phyloP scores from a whole-genome alignment of 495 filamentous ascomycete species.

The Aspergillus bertholletiae region DNA sequence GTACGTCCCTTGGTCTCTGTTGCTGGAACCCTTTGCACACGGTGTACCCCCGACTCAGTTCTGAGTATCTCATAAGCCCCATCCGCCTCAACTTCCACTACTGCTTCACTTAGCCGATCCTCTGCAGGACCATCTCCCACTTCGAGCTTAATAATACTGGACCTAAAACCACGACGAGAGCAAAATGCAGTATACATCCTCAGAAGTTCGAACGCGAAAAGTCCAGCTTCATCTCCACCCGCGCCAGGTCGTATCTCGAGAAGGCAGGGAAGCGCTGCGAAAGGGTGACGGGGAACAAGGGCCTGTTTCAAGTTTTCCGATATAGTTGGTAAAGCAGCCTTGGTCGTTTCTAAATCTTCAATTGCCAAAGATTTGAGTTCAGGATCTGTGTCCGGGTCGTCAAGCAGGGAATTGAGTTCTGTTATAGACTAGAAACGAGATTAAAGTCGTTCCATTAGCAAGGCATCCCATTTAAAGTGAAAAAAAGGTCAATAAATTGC shows the following conservation, averaged over 20 bases:
- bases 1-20: constrained; percentile 88
- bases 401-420: constrained; percentile 56
- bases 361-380: constrained; percentile 67
- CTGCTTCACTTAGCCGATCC: constrained; percentile 70
- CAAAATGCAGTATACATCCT: constrained; percentile 88
- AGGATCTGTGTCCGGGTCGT: constrained; percentile 56
- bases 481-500: not conserved
- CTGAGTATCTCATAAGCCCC: constrained; percentile 78
- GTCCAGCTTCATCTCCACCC: constrained; percentile 85
- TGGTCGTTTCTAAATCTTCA: constrained; percentile 70
- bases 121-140: constrained; percentile 54
- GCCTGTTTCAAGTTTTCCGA: constrained; percentile 63
- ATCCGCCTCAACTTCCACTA: constrained; percentile 74
- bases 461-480: not conserved
- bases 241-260: constrained; percentile 90
- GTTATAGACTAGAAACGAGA: constrained; percentile 43
- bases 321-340: constrained; percentile 53
- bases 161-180: constrained; percentile 55
- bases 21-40: constrained; percentile 87
- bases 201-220: constrained; percentile 84
- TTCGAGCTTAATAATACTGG: constrained; percentile 54
- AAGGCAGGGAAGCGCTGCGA: constrained; percentile 87
- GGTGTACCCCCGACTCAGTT: constrained; percentile 88
- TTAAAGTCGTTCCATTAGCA: constrained; percentile 3
- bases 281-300: constrained; percentile 85